Conservation (phyloP, 148 eudicot species). For the Persicaria tinctoria region DNA sequence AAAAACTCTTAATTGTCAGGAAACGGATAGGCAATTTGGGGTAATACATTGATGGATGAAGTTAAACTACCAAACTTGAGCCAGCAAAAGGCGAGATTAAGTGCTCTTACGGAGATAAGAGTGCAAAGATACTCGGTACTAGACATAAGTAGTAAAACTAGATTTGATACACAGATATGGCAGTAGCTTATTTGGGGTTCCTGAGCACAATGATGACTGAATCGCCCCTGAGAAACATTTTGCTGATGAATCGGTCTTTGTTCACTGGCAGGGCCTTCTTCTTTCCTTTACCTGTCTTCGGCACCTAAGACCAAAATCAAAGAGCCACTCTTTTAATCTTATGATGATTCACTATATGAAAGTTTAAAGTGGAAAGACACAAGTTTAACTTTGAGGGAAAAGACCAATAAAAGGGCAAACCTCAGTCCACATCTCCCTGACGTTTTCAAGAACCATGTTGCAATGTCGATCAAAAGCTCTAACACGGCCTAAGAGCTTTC, state of each 20-base stretch:
- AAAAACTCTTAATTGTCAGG: too few relatives aligned
- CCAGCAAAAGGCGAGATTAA: neutral
- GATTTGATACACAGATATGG: neutral
- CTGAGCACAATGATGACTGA: constrained; percentile 88
- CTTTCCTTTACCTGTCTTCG: constrained; percentile 96
- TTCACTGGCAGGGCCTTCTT: constrained; percentile 87
- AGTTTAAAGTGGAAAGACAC: too few relatives aligned
- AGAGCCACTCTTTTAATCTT: neutral
- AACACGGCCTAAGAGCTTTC: constrained; percentile 66
- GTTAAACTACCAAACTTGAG: constrained; percentile 4
- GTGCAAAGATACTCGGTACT: neutral
- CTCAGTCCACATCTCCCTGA: constrained; percentile 94
- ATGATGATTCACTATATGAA: too few relatives aligned
- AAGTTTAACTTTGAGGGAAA: neutral
- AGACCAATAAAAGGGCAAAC: constrained; percentile 24
- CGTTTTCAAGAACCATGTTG: constrained; percentile 80
- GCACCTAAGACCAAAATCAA: constrained; percentile 35
- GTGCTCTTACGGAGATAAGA: neutral
- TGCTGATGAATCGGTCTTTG: constrained; percentile 89
- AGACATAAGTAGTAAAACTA: neutral
- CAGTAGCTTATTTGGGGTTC: constrained; percentile 55
- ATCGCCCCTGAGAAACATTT: constrained; percentile 95
- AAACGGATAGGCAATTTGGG: neutral
- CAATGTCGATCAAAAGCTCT: constrained; percentile 77
- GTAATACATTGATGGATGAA: neutral